These are phyloP conservation scores for Fennellomyces sp. DNA, from an alignment of 371 early-diverging fungal species.

Conservation along the genomic window DNA sequence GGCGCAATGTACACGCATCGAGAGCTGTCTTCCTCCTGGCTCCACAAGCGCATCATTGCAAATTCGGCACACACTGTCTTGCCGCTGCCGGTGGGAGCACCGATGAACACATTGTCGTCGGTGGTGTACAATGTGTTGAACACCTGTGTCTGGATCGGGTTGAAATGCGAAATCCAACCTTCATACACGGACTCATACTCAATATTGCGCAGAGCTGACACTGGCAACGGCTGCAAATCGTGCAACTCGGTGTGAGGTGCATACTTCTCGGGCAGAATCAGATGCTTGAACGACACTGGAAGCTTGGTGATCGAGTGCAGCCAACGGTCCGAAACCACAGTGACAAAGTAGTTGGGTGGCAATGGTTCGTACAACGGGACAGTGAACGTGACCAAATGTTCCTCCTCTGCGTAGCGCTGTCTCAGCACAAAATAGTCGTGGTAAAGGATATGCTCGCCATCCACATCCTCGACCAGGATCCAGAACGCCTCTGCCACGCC, in stretches of 20 bases:
- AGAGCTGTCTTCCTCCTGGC: conserved; percentile 40
- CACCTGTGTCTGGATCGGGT: conserved; percentile 96
- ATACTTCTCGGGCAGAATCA: conserved; percentile 91
- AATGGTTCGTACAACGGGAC: conserved; percentile 93
- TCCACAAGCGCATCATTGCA: conserved; percentile 89
- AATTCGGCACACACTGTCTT: conserved; percentile 98
- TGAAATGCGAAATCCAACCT: conserved; percentile 77
- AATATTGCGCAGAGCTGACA: conserved; percentile 75
- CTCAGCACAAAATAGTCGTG: conserved; percentile 89
- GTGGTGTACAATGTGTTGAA: conserved; percentile 91
- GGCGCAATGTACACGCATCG: conserved; percentile 95
- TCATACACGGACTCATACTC: conserved; percentile 72
- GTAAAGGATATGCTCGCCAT: conserved; percentile 87
- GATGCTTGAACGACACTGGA: conserved; percentile 91
- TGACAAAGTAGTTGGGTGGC: conserved; percentile 95
- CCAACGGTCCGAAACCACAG: conserved; percentile 94
- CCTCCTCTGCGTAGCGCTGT: conserved; percentile 70
- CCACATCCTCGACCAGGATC: conserved; percentile 93
- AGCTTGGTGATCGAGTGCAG: conserved; percentile 86
- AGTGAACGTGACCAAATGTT: conserved; percentile 83
- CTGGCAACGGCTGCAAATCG: conserved; percentile 90
- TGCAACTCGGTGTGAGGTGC: conserved; percentile 93
- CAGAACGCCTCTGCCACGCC: conserved; percentile 91
- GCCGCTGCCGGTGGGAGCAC: conserved; percentile 97
- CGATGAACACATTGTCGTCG: conserved; percentile 93